Percentiles rank a stretch among this genome's conserved stretches.
These are phyloP conservation scores for Debaryomycetaceae sp. DNA, from an alignment of 1,139 yeast species.

Conservation along the genomic window DNA sequence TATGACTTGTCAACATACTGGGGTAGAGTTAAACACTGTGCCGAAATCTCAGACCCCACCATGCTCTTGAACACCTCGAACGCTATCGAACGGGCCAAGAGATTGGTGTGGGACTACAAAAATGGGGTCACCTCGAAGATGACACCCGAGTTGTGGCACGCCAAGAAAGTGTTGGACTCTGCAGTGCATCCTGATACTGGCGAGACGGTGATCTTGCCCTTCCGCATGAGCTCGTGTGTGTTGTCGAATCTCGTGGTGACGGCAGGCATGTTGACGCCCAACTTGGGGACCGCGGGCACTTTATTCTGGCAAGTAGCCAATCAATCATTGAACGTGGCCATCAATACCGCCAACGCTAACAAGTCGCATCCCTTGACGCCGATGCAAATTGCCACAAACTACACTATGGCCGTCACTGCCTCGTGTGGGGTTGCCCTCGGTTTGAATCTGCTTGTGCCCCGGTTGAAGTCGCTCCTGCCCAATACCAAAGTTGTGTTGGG, in stretches of 20 bases:
- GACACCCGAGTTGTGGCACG: conserved; percentile 85
- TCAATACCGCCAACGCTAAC: conserved; percentile 93
- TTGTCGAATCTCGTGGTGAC: conserved; percentile 91
- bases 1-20: conserved; percentile 77
- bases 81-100: conserved; percentile 63
- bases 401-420: conserved; percentile 85
- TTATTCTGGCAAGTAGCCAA: conserved; percentile 96
- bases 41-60: conserved; percentile 87
- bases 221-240: conserved; percentile 95
- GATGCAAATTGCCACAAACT: conserved; percentile 69
- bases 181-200: conserved; percentile 95
- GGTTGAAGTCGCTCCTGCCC: conserved; percentile 63
- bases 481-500: conserved; percentile 67
- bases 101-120: conserved; percentile 64
- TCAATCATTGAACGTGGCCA: conserved; percentile 93
- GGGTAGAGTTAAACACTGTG: conserved; percentile 94
- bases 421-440: conserved; percentile 96
- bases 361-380: conserved; percentile 88
- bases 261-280: conserved; percentile 96
- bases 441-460: conserved; percentile 81
- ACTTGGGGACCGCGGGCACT: conserved; percentile 84
- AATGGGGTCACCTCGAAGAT: conserved; percentile 60
- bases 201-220: conserved; percentile 84
- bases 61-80: conserved; percentile 71
- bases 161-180: conserved; percentile 81